Evolutionary conservation across 2,329 filamentous ascomycete genomes (phyloP), one percentile per base, ranked within the genome.

Genomic region (Exophiala sideris): DNA sequence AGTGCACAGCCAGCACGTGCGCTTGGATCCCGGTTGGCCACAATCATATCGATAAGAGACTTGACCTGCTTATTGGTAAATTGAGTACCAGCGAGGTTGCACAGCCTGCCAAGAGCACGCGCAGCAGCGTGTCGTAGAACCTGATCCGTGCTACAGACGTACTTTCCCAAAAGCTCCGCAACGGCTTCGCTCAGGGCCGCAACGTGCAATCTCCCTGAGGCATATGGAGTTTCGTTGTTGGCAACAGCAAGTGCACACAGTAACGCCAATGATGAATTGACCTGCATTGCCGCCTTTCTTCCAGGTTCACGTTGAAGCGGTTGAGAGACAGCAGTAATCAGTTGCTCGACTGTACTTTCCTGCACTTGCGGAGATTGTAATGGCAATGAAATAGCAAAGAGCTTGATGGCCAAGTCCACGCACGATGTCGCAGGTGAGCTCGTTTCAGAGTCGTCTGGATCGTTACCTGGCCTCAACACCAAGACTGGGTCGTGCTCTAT

Each of bases 1-100:
- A 95, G 89, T 12, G 95, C 94, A 71, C 92, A 99, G 9, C 94
- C 94, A 41, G 95, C 91, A 68, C 94, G 85, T 35, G 91, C 91
- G 68, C 89, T 92, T 0, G 94, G 94, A 68, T 99, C 94, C 50
- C 92, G 82, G 70, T 99, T 96, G 41, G 86, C 82, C 5, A 99
- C 91, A 59, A 99, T 96, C 1, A 88, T 95, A 65, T 99, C 92
- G 40, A 97, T 87, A 8, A 99, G 79, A 67, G 87, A 87, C 66
- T 95, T 96, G 64, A 99, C 89, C 70, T 96, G 91, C 24, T 83
- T 79, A 60, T 89, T 91, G 0, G 94, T 99, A 65, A 95, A 94
- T 1, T 86, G 77, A 59, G 94, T 96, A 36, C 94, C 95, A 49
- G 90, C 91, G 49, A 78, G 81, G 54, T 79, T 91, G 71, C 94